These are phyloP conservation scores for Psilocybe cubensis DNA, from an alignment of 768 basidiomycete genomes.

Conservation along the genomic window DNA sequence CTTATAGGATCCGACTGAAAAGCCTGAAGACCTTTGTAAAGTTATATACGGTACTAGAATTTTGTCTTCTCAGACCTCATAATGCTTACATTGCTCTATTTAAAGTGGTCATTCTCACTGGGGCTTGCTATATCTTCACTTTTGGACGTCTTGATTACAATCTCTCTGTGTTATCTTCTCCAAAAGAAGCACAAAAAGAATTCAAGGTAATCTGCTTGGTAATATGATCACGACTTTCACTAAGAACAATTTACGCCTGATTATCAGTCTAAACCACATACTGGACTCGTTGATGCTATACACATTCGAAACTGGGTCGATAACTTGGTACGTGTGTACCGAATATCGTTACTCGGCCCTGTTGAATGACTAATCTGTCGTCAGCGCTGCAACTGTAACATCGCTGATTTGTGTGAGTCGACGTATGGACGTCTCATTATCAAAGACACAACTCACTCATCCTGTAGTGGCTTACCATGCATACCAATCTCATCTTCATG, in stretches of 20 bases:
- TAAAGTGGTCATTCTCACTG: conserved; percentile 41
- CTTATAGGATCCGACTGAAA: conserved; percentile 36
- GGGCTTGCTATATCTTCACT: conserved; percentile 53
- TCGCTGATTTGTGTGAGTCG: conserved; percentile 10
- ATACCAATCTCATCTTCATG: conserved; percentile 54
- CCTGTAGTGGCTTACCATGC: conserved; percentile 45
- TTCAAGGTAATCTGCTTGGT: conserved; percentile 27
- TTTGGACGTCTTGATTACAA: conserved; percentile 54
- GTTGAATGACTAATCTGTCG: background rate
- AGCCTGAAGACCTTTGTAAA: conserved; percentile 23
- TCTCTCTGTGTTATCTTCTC: conserved; percentile 46
- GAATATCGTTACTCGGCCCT: background rate
- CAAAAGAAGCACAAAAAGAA: conserved; percentile 40
- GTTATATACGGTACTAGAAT: conserved; percentile 18
- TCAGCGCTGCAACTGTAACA: conserved; percentile 7
- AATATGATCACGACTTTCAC: no score
- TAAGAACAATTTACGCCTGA: no score
- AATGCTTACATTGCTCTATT: background rate
- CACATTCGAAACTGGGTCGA: conserved; percentile 54
- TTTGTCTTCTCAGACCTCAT: background rate
- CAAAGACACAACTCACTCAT: background rate
- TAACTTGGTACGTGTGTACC: conserved; percentile 37
- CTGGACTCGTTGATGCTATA: conserved; percentile 53
- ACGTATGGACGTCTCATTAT: no score
- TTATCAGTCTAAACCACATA: conserved; percentile 52